phyloP scores from a whole-genome alignment of 108 stramenopile genomes.

The Nitzschia inconspicua region DNA sequence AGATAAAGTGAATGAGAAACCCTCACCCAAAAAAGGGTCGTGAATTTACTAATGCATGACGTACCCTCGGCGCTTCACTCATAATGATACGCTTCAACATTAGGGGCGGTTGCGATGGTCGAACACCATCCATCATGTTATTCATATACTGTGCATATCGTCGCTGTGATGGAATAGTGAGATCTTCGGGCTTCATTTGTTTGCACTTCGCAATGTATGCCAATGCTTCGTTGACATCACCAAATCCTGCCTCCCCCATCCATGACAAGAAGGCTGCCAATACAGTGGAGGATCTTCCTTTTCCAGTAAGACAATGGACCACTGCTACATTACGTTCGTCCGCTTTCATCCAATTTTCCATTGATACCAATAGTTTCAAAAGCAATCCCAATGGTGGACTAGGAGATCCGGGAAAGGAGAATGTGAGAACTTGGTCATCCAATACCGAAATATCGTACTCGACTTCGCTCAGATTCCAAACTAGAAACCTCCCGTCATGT shows the following conservation, averaged over 20 bases:
- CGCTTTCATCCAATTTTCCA: conserved; percentile 95
- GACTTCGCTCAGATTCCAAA: conserved; percentile 96
- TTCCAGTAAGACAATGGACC: conserved; percentile 95
- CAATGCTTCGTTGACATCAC: conserved; percentile 72
- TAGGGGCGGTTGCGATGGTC: conserved; percentile 79
- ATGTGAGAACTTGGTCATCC: conserved; percentile 88
- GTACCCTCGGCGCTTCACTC: conserved; percentile 87
- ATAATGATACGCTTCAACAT: conserved; percentile 89
- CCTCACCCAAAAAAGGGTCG: background rate
- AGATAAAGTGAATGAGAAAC: background rate
- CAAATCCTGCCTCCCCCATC: conserved; percentile 91
- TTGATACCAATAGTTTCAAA: conserved; percentile 80
- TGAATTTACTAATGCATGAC: conserved; percentile 4
- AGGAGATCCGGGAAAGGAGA: conserved; percentile 92
- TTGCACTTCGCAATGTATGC: conserved; percentile 86
- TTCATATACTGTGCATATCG: conserved; percentile 91
- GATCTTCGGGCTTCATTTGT: conserved; percentile 53
- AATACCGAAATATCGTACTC: conserved; percentile 82
- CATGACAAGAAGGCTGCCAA: conserved; percentile 91
- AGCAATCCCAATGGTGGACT: conserved; percentile 92
- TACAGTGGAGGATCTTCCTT: conserved; percentile 88
- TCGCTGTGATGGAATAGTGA: conserved; percentile 93
- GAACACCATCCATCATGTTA: conserved; percentile 78
- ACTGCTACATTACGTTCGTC: conserved; percentile 90
- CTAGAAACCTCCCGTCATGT: conserved; percentile 81